phyloP scores from a whole-genome alignment of 176 grass and related monocot genomes.

The Oropetium thomaeum region DNA sequence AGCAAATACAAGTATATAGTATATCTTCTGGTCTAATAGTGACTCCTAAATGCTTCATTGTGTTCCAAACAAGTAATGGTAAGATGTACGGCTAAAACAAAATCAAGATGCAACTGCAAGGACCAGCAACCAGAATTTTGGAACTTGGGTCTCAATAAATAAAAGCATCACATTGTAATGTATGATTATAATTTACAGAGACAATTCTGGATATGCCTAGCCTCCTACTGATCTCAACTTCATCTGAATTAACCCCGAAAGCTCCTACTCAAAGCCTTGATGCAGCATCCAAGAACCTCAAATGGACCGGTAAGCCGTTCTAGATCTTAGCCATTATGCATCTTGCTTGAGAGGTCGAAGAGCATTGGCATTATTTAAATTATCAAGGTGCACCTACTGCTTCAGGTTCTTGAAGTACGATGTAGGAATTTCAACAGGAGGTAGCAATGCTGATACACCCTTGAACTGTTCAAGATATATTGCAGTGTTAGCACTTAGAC shows the following conservation, averaged over 20 bases:
- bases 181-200: slow-evolving; percentile 48
- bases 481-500: slow-evolving; percentile 27
- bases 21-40: not conserved
- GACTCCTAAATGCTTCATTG: not conserved
- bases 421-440: slow-evolving; percentile 56
- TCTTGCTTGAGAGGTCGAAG: slow-evolving; percentile 19
- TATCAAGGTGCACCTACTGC: slow-evolving; percentile 19
- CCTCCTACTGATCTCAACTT: slow-evolving; percentile 24
- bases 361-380: not conserved
- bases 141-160: slow-evolving; percentile 23
- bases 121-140: not conserved
- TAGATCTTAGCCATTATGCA: not conserved
- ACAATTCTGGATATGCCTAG: slow-evolving; percentile 17
- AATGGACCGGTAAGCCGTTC: not conserved
- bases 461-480: slow-evolving; percentile 74
- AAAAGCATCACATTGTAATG: slow-evolving; percentile 36
- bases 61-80: not conserved
- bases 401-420: slow-evolving; percentile 42
- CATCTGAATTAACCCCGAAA: slow-evolving; percentile 4
- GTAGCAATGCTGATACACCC: slow-evolving; percentile 59
- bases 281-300: slow-evolving; percentile 11
- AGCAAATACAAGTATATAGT: not conserved
- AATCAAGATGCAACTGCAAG: not conserved
- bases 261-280: slow-evolving; percentile 25
- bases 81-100: not conserved